Evolutionary conservation across 306 rosid genomes (phyloP).

Genomic region (Cucurbita pepo): DNA sequence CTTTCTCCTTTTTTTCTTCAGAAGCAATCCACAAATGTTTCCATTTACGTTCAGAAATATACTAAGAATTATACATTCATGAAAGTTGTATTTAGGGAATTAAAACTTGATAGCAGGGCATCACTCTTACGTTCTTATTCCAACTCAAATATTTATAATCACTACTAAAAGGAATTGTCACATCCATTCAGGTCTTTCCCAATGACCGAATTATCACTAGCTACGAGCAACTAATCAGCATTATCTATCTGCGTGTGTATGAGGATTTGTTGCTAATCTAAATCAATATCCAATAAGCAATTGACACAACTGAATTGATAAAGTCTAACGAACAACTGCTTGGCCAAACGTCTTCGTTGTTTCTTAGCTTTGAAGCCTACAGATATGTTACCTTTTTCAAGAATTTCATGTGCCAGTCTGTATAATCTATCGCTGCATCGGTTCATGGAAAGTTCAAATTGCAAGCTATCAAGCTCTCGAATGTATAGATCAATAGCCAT

Average conservation of each 20-base stretch:
- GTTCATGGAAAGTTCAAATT: conserved; percentile 87
- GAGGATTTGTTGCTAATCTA: background rate
- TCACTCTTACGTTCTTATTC: background rate
- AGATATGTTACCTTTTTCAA: conserved; percentile 44
- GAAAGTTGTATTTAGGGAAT: background rate
- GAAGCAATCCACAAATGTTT: background rate
- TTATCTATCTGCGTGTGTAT: background rate
- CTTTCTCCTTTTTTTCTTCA: background rate
- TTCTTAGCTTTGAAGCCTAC: conserved; percentile 5
- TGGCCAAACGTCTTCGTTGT: background rate
- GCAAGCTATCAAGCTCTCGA: conserved; percentile 72
- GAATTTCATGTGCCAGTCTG: conserved; percentile 57
- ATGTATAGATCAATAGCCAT: conserved; percentile 84
- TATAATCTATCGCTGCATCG: conserved; percentile 56
- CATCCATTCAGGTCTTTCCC: background rate
- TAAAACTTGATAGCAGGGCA: background rate
- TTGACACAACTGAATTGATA: background rate
- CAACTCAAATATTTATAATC: background rate
- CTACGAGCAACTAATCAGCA: background rate
- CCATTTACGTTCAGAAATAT: background rate
- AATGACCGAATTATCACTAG: background rate
- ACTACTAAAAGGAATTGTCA: background rate
- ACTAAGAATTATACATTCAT: background rate
- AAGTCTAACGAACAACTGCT: background rate
- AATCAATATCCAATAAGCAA: background rate